These are phyloP conservation scores for Lyophyllum atratum DNA, from an alignment of 768 basidiomycete species.

Conservation along the genomic window DNA sequence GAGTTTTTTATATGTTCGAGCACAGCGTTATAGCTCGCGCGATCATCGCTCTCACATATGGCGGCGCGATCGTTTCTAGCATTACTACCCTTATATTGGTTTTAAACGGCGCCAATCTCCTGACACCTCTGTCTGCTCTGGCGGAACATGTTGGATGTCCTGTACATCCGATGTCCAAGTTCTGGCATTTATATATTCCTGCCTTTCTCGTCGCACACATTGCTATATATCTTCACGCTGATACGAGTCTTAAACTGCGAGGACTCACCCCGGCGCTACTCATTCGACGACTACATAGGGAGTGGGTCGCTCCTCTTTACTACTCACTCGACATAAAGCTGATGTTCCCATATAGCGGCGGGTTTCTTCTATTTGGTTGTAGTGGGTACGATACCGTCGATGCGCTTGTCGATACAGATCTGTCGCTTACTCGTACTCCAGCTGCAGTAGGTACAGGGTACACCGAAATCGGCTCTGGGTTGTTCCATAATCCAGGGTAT, in stretches of 20 bases:
- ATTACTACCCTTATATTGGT: background rate
- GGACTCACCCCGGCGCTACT: constrained; percentile 9
- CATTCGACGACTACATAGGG: constrained; percentile 13
- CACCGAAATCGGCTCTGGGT: constrained; percentile 16
- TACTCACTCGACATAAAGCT: too few relatives aligned
- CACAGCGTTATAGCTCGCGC: constrained; percentile 6
- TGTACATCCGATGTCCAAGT: constrained; percentile 5
- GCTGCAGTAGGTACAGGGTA: constrained; percentile 8
- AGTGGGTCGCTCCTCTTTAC: background rate
- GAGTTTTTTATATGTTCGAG: constrained; percentile 17
- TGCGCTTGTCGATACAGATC: too few relatives aligned
- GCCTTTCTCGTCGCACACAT: background rate
- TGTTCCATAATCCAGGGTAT: constrained; percentile 11
- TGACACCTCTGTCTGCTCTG: constrained; percentile 8
- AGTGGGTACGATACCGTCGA: too few relatives aligned
- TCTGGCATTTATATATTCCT: constrained; percentile 17
- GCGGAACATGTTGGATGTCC: constrained; percentile 12
- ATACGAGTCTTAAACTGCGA: constrained; percentile 12
- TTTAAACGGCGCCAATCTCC: background rate
- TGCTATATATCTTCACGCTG: constrained; percentile 14
- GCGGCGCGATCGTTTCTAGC: constrained; percentile 1
- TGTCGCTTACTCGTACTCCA: background rate
- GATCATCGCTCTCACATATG: constrained; percentile 11
- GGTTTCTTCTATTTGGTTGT: too few relatives aligned
- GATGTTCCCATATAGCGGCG: too few relatives aligned